These are phyloP conservation scores for Russula earlei DNA, from an alignment of 768 basidiomycete genomes.

Conservation along the genomic window DNA sequence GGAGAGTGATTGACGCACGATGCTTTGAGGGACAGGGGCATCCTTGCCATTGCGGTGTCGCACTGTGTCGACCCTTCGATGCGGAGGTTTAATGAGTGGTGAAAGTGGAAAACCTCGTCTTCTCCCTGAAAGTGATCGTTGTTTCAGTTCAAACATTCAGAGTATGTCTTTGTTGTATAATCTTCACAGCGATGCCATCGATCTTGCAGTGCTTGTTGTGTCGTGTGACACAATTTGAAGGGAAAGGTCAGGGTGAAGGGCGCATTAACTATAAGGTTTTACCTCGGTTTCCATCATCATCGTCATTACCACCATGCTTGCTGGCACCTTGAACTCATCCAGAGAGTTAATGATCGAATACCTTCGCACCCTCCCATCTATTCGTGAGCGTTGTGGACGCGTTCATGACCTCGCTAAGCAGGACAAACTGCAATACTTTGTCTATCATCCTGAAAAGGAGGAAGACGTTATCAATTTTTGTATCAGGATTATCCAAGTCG, in stretches of 20 bases:
- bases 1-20: neutral
- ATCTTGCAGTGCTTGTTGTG: neutral
- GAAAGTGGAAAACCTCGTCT: neutral
- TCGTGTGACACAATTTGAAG: neutral
- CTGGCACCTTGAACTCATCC: neutral
- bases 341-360: conserved; percentile 45
- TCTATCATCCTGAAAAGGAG: conserved; percentile 74
- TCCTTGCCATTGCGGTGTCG: neutral
- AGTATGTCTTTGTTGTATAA: neutral
- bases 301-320: conserved; percentile 18
- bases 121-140: neutral
- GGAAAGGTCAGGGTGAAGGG: too few relatives aligned
- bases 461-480: conserved; percentile 63
- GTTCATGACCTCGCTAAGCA: conserved; percentile 71
- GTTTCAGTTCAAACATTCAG: too few relatives aligned
- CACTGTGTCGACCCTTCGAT: conserved; percentile 1
- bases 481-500: conserved; percentile 66
- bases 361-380: conserved; percentile 80
- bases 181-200: neutral
- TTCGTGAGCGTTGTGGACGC: conserved; percentile 72
- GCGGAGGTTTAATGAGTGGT: too few relatives aligned
- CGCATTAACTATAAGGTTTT: conserved; percentile 14
- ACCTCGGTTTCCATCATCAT: conserved; percentile 1
- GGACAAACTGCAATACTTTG: conserved; percentile 76
- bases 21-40: neutral